Evolutionary conservation across 2,329 filamentous ascomycete species (phyloP), one percentile per base, ranked within the genome.

Genomic region (Xylaria sp.): DNA sequence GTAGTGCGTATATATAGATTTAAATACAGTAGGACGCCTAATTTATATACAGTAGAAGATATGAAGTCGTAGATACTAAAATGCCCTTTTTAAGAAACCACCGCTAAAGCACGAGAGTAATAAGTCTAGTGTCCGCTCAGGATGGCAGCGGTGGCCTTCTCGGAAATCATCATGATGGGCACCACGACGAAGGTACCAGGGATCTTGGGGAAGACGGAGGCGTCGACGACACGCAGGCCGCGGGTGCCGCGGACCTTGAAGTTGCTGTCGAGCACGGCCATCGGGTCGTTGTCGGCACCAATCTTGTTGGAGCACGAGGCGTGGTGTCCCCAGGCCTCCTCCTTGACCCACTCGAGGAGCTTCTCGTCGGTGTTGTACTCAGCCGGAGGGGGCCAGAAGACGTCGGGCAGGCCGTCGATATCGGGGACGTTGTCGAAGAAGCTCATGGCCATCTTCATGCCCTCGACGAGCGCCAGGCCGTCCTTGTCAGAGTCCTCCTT

Each of bases 221-320:
- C 86, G 77, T 88, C 86, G 3, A 88, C 86, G 12, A 88, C 86
- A 34, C 86, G 79, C 17, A 88, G 76, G 0, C 83, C 82, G 1
- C 79, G 77, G 1, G 86, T 83, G 2, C 85, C 85, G 24, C 84
- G 79, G 2, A 89, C 86, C 19, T 81, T 79, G 73, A 88, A 86
- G 66, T 82, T 79, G 0, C 78, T 79, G 71, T 88, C 84, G 60
- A 88, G 75, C 1, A 88, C 85, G 4, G 85, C 85, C 75, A 81
- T 82, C 1, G 79, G 77, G 74, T 88, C 85, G 32, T 79, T 79
- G 34, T 85, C 84, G 1, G 80, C 77, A 7, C 74, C 75, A 58
- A 77, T 76, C 36, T 73, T 70, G 53, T 68, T 71, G 24, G 75
- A 72, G 69, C 72, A 76, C 24, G 73, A 74, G 39, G 74, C 74